These are phyloP conservation scores for Exophiala spinifera DNA, from an alignment of 2,329 filamentous ascomycete genomes.

Conservation along the genomic window DNA sequence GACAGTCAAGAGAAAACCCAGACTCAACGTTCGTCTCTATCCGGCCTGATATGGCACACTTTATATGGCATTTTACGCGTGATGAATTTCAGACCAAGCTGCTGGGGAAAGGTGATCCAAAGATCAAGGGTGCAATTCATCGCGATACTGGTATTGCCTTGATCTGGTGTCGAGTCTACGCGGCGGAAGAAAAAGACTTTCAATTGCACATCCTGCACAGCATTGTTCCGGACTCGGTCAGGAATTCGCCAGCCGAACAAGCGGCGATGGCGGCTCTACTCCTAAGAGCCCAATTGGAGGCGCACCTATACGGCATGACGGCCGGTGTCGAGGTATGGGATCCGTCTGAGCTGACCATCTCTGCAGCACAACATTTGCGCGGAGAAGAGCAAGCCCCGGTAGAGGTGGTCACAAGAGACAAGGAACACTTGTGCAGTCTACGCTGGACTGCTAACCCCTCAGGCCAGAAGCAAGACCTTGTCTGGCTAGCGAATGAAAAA, in stretches of 20 bases:
- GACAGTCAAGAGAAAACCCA: conserved; percentile 39
- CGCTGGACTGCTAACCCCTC: conserved; percentile 42
- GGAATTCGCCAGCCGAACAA: conserved; percentile 17
- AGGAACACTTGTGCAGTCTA: conserved; percentile 46
- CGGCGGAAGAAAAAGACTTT: conserved; percentile 36
- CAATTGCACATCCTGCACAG: conserved; percentile 43
- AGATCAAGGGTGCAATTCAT: conserved; percentile 65
- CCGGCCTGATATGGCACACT: conserved; percentile 63
- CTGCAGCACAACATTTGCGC: conserved; percentile 38
- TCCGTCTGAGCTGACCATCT: conserved; percentile 56
- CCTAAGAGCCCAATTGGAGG: conserved; percentile 65
- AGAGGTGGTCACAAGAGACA: conserved; percentile 44
- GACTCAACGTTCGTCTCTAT: conserved; percentile 61
- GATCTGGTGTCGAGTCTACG: conserved; percentile 39
- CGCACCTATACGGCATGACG: conserved; percentile 64
- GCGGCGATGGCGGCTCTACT: conserved; percentile 61
- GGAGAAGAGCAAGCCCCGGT: conserved; percentile 30
- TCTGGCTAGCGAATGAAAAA: conserved; percentile 50
- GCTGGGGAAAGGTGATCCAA: conserved; percentile 51
- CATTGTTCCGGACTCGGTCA: conserved; percentile 39
- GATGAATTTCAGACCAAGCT: conserved; percentile 73
- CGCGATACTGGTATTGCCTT: conserved; percentile 33
- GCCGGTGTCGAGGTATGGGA: conserved; percentile 79
- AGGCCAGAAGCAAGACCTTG: conserved; percentile 37
- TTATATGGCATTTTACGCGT: conserved; percentile 75